Evolutionary conservation across 129 eudicot species (phyloP).

Genomic region (Artemisia argyi): DNA sequence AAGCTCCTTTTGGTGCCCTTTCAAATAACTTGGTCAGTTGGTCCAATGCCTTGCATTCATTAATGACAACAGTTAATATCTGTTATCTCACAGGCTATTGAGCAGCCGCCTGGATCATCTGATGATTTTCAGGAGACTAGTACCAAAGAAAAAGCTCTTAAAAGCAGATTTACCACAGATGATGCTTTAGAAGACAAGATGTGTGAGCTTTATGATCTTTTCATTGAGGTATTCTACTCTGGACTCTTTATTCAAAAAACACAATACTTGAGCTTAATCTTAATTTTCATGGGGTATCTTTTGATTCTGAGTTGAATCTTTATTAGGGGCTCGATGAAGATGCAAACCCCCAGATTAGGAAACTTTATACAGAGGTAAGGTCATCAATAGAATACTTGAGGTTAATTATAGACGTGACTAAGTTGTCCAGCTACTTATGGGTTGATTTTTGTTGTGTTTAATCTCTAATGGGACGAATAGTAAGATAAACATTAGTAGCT

Average conservation of each 20-base stretch:
- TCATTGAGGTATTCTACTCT: constrained; percentile 57
- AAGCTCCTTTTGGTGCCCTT: too few relatives aligned
- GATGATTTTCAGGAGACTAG: constrained; percentile 73
- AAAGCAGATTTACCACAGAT: constrained; percentile 63
- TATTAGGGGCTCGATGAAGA: constrained; percentile 85
- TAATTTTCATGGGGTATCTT: constrained; percentile 11
- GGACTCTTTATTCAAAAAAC: not conserved
- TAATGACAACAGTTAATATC: not conserved
- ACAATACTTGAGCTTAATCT: not conserved
- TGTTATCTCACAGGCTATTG: constrained; percentile 44
- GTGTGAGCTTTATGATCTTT: constrained; percentile 84
- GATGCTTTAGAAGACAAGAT: constrained; percentile 81
- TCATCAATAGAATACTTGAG: not conserved
- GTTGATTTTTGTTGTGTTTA: too few relatives aligned
- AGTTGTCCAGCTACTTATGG: too few relatives aligned
- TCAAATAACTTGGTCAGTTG: not conserved
- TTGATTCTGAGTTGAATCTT: constrained; percentile 22
- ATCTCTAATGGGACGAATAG: too few relatives aligned
- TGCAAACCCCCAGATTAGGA: constrained; percentile 79
- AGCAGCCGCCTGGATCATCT: constrained; percentile 58
- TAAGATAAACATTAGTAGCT: too few relatives aligned
- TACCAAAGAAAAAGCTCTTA: constrained; percentile 48
- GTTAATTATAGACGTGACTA: too few relatives aligned
- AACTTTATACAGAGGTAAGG: constrained; percentile 84
- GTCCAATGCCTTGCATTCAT: not conserved